Evolutionary conservation across 441 rosid species (phyloP).

Genomic region (Erysimum cheiri): DNA sequence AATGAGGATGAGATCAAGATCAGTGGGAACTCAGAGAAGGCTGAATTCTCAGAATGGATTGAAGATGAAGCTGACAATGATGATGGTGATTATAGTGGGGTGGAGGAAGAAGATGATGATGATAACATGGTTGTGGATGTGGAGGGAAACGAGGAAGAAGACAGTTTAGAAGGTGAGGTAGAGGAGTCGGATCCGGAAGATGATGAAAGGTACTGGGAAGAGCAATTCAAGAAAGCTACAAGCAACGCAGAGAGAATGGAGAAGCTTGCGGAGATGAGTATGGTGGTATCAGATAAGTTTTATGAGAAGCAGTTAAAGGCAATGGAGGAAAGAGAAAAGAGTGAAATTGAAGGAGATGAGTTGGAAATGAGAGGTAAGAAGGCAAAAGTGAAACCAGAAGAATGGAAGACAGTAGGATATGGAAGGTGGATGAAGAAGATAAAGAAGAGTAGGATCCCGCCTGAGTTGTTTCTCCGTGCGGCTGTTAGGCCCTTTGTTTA

Average conservation of each 20-base stretch:
- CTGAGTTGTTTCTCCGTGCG: constrained; percentile 75
- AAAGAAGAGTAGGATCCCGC: constrained; percentile 82
- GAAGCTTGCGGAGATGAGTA: constrained; percentile 64
- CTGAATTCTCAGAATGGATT: constrained; percentile 67
- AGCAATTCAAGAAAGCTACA: constrained; percentile 66
- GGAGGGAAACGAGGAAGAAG: constrained; percentile 53
- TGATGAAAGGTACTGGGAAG: constrained; percentile 67
- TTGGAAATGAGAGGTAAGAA: constrained; percentile 64
- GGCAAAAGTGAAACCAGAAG: constrained; percentile 75
- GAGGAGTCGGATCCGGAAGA: constrained; percentile 55
- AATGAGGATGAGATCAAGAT: constrained; percentile 48
- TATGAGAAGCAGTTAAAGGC: constrained; percentile 62
- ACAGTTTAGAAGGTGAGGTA: constrained; percentile 47
- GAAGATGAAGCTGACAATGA: constrained; percentile 58
- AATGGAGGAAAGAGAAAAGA: constrained; percentile 46
- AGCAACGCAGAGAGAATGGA: constrained; percentile 81
- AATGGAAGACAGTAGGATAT: constrained; percentile 78
- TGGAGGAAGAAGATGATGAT: constrained; percentile 44
- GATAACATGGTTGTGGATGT: constrained; percentile 53
- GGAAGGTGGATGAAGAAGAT: constrained; percentile 81
- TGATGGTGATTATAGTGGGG: constrained; percentile 35
- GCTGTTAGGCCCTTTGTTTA: constrained; percentile 89
- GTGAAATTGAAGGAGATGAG: constrained; percentile 55
- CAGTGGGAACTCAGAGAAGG: constrained; percentile 43
- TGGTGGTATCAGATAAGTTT: constrained; percentile 51